phyloP scores from a whole-genome alignment of 2,329 filamentous ascomycete species.

The Penicillium sp. region DNA sequence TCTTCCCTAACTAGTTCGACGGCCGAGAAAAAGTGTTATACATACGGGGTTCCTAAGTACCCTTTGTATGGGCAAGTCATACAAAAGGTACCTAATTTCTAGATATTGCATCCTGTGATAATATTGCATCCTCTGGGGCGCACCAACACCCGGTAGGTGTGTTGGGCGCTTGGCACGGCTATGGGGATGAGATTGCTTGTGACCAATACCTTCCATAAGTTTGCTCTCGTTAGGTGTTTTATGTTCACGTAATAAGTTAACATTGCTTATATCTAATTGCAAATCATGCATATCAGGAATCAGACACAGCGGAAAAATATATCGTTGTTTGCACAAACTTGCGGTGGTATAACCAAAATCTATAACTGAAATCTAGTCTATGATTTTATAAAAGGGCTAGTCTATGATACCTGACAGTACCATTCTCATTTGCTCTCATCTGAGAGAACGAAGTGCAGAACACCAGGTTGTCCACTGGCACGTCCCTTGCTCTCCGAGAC shows the following conservation, averaged over 20 bases:
- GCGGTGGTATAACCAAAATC: background rate
- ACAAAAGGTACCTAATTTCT: no score
- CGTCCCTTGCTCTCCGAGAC: constrained; percentile 37
- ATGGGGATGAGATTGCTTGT: background rate
- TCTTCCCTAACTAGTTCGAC: no score
- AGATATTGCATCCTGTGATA: no score
- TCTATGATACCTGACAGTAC: background rate
- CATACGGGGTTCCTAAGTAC: no score
- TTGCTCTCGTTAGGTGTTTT: background rate
- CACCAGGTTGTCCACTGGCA: constrained; percentile 25
- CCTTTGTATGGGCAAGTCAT: no score
- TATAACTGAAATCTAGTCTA: constrained; percentile 1
- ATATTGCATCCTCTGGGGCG: no score
- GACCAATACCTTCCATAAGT: background rate
- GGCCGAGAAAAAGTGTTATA: no score
- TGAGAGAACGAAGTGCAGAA: constrained; percentile 21
- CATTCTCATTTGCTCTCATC: constrained; percentile 13
- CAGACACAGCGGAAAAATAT: background rate
- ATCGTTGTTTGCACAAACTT: background rate
- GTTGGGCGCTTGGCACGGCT: no score
- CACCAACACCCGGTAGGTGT: no score
- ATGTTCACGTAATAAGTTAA: background rate
- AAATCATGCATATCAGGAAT: background rate
- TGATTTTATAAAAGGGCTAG: background rate
- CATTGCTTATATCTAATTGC: background rate